phyloP scores from a whole-genome alignment of 495 filamentous ascomycete genomes.

The Penicillium herquei region DNA sequence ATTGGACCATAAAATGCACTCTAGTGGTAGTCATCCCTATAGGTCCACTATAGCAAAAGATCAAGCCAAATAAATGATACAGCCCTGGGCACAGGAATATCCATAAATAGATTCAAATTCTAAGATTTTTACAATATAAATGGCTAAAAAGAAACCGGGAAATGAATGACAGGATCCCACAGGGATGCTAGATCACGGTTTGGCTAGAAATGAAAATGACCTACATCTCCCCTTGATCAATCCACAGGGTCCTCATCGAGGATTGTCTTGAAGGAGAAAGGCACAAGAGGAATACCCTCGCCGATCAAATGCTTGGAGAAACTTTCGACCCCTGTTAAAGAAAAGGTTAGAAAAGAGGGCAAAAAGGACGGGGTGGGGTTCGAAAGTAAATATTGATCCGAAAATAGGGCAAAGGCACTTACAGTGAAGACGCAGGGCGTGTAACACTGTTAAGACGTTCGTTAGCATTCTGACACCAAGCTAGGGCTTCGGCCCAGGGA shows the following conservation, averaged over 20 bases:
- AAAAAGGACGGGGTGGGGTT: too few species aligned
- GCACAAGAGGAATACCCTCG: conserved; percentile 84
- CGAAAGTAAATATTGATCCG: too few species aligned
- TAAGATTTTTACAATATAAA: conserved; percentile 21
- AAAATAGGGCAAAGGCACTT: too few species aligned
- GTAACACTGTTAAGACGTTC: conserved; percentile 55
- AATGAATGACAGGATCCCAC: conserved; percentile 17
- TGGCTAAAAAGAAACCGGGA: conserved; percentile 12
- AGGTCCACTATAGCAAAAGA: too few species aligned
- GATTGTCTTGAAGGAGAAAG: conserved; percentile 85
- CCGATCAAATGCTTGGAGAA: conserved; percentile 99
- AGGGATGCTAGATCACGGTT: conserved; percentile 9
- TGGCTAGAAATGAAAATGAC: conserved; percentile 1
- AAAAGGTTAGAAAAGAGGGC: too few species aligned
- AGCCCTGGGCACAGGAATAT: neutral
- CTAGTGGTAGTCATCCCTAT: too few species aligned
- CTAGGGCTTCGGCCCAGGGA: neutral
- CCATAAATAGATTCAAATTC: conserved; percentile 6
- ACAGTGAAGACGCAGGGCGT: conserved; percentile 87
- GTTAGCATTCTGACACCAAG: conserved; percentile 2
- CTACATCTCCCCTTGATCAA: conserved; percentile 22
- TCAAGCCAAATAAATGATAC: neutral
- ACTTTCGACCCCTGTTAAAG: conserved; percentile 75
- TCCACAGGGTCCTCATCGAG: conserved; percentile 79
- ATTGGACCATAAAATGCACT: too few species aligned